Conservation (phyloP, 176 grass and related monocot genomes). For the Aegilops tauschii region DNA sequence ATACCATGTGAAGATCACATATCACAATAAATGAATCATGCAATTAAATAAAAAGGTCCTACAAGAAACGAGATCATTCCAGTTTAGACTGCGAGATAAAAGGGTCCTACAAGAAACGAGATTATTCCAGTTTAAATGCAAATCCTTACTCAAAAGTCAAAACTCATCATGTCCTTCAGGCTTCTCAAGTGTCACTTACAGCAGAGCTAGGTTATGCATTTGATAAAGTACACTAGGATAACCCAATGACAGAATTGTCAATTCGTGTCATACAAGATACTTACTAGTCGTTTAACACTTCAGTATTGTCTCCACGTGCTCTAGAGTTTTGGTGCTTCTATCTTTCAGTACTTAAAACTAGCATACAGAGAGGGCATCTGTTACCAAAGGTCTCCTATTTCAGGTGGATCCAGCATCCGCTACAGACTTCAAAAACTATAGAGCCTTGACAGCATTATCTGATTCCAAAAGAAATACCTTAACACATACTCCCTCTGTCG, state of each 20-base stretch:
- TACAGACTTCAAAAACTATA: neutral
- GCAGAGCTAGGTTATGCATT: neutral
- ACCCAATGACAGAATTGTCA: neutral
- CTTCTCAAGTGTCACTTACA: neutral
- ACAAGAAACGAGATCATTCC: too few relatives aligned
- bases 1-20: neutral
- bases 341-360: neutral
- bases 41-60: neutral
- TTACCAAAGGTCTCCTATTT: neutral
- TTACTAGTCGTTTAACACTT: neutral
- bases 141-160: neutral
- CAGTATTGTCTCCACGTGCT: neutral
- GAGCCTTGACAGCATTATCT: neutral
- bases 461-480: neutral
- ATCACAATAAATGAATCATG: neutral
- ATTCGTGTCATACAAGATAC: neutral
- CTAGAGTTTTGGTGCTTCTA: neutral
- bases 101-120: too few relatives aligned
- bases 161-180: neutral
- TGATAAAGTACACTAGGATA: neutral
- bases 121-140: too few relatives aligned
- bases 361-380: neutral
- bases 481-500: neutral
- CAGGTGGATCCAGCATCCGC: neutral
- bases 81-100: too few relatives aligned